Evolutionary conservation across 805 yeast genomes (phyloP).

Genomic region (Candida incommunis): DNA sequence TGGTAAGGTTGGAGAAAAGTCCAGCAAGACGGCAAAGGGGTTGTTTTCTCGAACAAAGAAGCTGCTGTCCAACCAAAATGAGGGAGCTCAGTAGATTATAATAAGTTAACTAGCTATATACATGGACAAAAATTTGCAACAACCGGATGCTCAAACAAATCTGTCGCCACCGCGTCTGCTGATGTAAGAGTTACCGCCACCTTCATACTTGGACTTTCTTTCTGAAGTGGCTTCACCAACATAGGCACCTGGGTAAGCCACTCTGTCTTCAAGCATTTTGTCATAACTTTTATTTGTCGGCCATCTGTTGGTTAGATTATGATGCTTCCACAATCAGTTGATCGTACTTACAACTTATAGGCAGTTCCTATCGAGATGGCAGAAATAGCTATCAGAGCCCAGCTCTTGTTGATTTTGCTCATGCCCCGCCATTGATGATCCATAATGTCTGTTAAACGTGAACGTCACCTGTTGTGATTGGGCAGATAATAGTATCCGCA

Average conservation of each 20-base stretch:
- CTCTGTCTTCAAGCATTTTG: conserved; percentile 6
- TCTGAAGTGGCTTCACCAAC: conserved; percentile 16
- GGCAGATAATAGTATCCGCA: neutral
- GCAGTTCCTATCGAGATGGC: conserved; percentile 15
- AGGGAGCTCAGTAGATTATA: conserved; percentile 13
- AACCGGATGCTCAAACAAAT: conserved; percentile 42
- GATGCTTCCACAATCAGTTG: conserved; percentile 8
- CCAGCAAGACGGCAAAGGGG: conserved; percentile 11
- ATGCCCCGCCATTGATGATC: conserved; percentile 10
- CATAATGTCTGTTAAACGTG: conserved; percentile 10
- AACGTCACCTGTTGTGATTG: conserved; percentile 4
- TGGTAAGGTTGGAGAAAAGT: conserved; percentile 16
- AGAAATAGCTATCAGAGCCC: conserved; percentile 16
- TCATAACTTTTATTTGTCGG: conserved; percentile 2
- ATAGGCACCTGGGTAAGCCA: conserved; percentile 19
- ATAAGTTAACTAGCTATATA: too few species aligned
- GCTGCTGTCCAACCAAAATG: conserved; percentile 5
- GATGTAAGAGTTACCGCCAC: conserved; percentile 23
- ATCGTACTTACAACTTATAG: conserved; percentile 14
- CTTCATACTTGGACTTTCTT: conserved; percentile 22
- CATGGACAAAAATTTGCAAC: too few species aligned
- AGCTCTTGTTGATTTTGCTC: conserved; percentile 17
- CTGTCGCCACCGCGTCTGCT: conserved; percentile 16
- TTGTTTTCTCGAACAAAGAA: conserved; percentile 16
- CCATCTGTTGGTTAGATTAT: neutral